phyloP scores from a whole-genome alignment of 2,329 filamentous ascomycete genomes.

The Aspergillus carbonarius region DNA sequence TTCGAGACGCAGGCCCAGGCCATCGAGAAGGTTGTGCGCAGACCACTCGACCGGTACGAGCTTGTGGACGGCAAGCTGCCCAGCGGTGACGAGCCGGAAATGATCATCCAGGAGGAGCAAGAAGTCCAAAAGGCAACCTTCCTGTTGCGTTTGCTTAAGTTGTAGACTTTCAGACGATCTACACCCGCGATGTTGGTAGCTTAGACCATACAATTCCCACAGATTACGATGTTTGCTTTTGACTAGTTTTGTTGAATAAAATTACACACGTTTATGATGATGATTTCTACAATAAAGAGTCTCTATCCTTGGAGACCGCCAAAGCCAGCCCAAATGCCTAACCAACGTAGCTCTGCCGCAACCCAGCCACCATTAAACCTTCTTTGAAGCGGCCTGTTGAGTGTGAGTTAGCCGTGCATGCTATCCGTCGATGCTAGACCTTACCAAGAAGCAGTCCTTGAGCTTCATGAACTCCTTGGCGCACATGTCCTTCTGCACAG shows the following conservation, averaged over 20 bases:
- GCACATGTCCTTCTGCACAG: constrained; percentile 89
- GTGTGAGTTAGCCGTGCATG: constrained; percentile 10
- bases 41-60: constrained; percentile 71
- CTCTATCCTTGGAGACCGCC: background rate
- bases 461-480: constrained; percentile 77
- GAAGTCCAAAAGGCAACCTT: constrained; percentile 82
- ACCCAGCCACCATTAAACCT: constrained; percentile 32
- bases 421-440: constrained; percentile 21
- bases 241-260: constrained; percentile 1
- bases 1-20: constrained; percentile 66
- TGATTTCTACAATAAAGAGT: background rate
- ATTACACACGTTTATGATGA: constrained; percentile 1
- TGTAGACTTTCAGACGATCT: constrained; percentile 49
- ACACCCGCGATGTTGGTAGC: constrained; percentile 8
- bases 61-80: constrained; percentile 59
- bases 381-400: constrained; percentile 54
- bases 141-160: constrained; percentile 70
- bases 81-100: constrained; percentile 53
- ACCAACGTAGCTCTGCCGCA: background rate
- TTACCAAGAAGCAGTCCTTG: constrained; percentile 84
- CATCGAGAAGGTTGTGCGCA: constrained; percentile 75
- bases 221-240: constrained; percentile 7
- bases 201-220: constrained; percentile 11
- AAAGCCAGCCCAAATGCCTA: constrained; percentile 1
- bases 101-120: constrained; percentile 81